Evolutionary conservation across 31 red algal species (phyloP).

Genomic region (Asparagopsis taxiformis): DNA sequence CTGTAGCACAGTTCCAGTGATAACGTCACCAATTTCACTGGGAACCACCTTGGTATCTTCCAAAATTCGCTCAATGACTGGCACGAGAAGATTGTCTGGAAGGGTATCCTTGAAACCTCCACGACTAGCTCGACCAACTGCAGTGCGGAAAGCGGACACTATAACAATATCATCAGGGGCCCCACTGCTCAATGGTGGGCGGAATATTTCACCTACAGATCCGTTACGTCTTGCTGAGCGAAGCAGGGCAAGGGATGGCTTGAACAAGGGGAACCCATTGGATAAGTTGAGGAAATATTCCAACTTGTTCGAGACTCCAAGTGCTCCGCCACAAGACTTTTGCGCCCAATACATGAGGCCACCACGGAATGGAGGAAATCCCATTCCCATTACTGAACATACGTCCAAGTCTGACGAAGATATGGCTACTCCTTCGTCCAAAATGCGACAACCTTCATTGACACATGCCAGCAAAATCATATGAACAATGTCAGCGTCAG

Average conservation of each 20-base stretch:
- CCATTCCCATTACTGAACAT: slow-evolving; percentile 84
- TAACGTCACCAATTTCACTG: slow-evolving; percentile 72
- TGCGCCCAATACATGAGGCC: slow-evolving; percentile 96
- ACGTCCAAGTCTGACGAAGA: slow-evolving; percentile 80
- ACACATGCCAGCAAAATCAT: slow-evolving; percentile 87
- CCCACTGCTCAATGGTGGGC: slow-evolving; percentile 43
- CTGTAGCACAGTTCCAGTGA: slow-evolving; percentile 76
- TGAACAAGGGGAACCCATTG: slow-evolving; percentile 76
- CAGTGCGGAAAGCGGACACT: slow-evolving; percentile 90
- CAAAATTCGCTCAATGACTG: slow-evolving; percentile 73
- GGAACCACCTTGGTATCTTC: slow-evolving; percentile 39
- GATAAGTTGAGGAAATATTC: slow-evolving; percentile 47
- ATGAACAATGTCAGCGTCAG: slow-evolving; percentile 70
- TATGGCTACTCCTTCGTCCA: slow-evolving; percentile 86
- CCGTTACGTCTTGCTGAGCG: slow-evolving; percentile 44
- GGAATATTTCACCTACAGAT: slow-evolving; percentile 22
- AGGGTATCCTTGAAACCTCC: slow-evolving; percentile 92
- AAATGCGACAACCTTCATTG: slow-evolving; percentile 91
- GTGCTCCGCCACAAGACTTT: slow-evolving; percentile 60
- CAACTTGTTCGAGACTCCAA: slow-evolving; percentile 64
- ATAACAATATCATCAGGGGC: slow-evolving; percentile 84
- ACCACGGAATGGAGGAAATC: slow-evolving; percentile 87
- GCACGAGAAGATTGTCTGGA: slow-evolving; percentile 80
- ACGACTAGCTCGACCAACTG: slow-evolving; percentile 82
- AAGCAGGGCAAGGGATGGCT: slow-evolving; percentile 82